A percentile compares a stretch with the other conserved stretches of the same genome.
phyloP scores from a whole-genome alignment of 345 rosid genomes.

The Eucalyptus erythrocorys region DNA sequence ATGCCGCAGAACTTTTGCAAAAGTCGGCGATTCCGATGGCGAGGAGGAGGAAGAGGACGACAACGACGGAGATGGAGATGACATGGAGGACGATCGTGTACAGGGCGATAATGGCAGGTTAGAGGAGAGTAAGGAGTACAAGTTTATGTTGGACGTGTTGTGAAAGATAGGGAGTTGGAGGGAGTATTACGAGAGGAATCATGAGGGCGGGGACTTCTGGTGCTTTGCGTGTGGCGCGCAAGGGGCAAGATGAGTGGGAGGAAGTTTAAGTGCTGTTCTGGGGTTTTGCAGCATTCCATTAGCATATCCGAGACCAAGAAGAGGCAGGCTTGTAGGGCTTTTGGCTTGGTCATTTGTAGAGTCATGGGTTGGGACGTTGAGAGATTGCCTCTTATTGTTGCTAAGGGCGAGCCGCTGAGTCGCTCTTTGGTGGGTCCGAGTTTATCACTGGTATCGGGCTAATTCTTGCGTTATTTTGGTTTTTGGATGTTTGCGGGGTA shows the following conservation, averaged over 20 bases:
- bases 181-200: slow-evolving; percentile 36
- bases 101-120: slow-evolving; percentile 10
- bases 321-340: slow-evolving; percentile 51
- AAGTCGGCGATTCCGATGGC: background rate
- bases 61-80: background rate
- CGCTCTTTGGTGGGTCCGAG: background rate
- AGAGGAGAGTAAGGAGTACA: slow-evolving; percentile 21
- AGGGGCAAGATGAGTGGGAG: slow-evolving; percentile 16
- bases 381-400: slow-evolving; percentile 20
- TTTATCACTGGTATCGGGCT: slow-evolving; percentile 1
- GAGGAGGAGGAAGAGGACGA: background rate
- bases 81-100: background rate
- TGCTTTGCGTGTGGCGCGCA: slow-evolving; percentile 56
- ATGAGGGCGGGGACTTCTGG: slow-evolving; percentile 44
- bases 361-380: slow-evolving; percentile 71
- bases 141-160: slow-evolving; percentile 28
- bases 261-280: slow-evolving; percentile 47
- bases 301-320: slow-evolving; percentile 30
- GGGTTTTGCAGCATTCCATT: slow-evolving; percentile 52
- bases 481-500: background rate
- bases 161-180: slow-evolving; percentile 36
- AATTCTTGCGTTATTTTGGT: background rate
- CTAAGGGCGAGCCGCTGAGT: slow-evolving; percentile 20
- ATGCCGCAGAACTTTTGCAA: slow-evolving; percentile 25
- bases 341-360: slow-evolving; percentile 52